Evolutionary conservation across 192 early-diverging fungal genomes (phyloP).

Genomic region (Coemansia sp.): DNA sequence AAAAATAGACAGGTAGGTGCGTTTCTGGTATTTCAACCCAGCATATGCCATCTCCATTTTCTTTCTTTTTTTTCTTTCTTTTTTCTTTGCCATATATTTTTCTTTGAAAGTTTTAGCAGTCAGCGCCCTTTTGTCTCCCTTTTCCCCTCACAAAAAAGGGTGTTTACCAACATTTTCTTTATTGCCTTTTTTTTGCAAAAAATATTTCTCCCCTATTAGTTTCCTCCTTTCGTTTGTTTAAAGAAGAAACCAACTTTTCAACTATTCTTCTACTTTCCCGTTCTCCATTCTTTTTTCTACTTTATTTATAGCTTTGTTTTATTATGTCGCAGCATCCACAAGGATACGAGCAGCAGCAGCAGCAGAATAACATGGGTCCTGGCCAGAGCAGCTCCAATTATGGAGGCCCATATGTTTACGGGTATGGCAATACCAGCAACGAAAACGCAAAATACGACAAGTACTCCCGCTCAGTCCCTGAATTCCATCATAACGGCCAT

Average conservation of each 20-base stretch:
- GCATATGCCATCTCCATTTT: not conserved
- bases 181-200: too few relatives aligned
- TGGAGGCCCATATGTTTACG: not conserved
- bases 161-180: too few relatives aligned
- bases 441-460: not conserved
- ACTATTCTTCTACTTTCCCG: not conserved
- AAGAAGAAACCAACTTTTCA: not conserved
- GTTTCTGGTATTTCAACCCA: too few relatives aligned
- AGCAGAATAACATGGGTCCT: not conserved
- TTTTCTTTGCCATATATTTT: not conserved
- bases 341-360: not conserved
- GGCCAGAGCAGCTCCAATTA: not conserved
- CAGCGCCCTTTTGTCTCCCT: not conserved
- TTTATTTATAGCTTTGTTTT: not conserved
- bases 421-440: not conserved
- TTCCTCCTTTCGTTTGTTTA: too few relatives aligned
- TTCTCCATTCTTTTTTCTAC: not conserved
- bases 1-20: too few relatives aligned
- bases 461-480: not conserved
- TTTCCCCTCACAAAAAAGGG: too few relatives aligned
- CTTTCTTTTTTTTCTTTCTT: not conserved
- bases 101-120: not conserved
- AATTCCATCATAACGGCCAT: not conserved
- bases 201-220: too few relatives aligned
- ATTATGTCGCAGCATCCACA: slow-evolving; percentile 1